These are phyloP conservation scores for Hypoxylon sp. DNA, from an alignment of 2,329 filamentous ascomycete genomes.

Conservation along the genomic window DNA sequence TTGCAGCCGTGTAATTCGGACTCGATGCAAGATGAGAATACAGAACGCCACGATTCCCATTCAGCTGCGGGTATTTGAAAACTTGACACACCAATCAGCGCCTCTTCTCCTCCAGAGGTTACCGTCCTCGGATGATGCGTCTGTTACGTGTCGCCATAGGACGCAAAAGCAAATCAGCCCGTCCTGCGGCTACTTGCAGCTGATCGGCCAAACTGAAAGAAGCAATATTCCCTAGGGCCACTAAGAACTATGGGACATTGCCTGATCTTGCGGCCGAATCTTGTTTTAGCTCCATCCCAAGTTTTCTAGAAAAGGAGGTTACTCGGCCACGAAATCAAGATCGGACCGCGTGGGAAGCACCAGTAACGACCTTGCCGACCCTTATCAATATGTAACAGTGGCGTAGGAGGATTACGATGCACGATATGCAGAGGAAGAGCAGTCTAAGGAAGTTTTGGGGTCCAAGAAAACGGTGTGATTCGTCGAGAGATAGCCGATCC, in stretches of 20 bases:
- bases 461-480: conserved; percentile 15
- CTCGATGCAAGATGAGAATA: conserved; percentile 39
- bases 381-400: conserved; percentile 40
- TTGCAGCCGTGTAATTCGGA: conserved; percentile 12
- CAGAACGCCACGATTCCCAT: conserved; percentile 25
- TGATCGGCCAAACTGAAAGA: conserved; percentile 30
- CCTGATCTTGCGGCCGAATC: conserved; percentile 20
- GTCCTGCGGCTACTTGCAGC: conserved; percentile 40
- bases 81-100: conserved; percentile 11
- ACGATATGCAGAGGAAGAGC: conserved; percentile 20
- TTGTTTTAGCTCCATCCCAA: conserved; percentile 11
- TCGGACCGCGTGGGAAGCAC: conserved; percentile 19
- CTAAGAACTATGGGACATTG: conserved; percentile 2
- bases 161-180: conserved; percentile 19
- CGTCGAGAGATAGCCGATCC: conserved; percentile 15
- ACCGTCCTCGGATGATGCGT: conserved; percentile 12
- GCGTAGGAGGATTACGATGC: conserved; percentile 15
- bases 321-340: neutral
- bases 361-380: conserved; percentile 19
- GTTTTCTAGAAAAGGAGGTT: neutral
- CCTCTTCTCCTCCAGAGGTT: neutral
- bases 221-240: conserved; percentile 12
- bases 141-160: conserved; percentile 36
- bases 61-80: conserved; percentile 7
- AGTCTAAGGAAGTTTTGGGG: conserved; percentile 3